Conservation (phyloP, 345 rosid species). For the Pelargonium nanum region DNA sequence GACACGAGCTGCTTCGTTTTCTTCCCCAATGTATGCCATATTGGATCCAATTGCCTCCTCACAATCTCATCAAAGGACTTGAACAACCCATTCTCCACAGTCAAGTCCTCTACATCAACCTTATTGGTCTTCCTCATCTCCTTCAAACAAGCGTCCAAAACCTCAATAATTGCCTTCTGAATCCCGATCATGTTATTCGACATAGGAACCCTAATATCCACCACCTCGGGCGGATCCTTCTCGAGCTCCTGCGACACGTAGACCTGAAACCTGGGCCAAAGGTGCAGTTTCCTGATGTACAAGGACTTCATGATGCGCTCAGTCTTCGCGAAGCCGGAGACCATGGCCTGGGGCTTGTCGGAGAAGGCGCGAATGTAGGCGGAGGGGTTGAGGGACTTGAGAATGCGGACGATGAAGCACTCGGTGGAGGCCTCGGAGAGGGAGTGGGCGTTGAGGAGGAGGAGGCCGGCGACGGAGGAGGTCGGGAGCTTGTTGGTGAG, state of each 20-base stretch:
- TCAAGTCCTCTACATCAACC: conserved; percentile 93
- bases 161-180: conserved; percentile 82
- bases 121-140: conserved; percentile 94
- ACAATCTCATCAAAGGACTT: conserved; percentile 98
- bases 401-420: conserved; percentile 71
- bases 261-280: conserved; percentile 94
- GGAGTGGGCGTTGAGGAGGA: conserved; percentile 55
- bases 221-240: conserved; percentile 67
- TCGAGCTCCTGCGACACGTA: conserved; percentile 85
- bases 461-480: conserved; percentile 50
- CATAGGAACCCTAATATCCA: conserved; percentile 83
- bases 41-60: conserved; percentile 90
- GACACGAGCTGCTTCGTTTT: conserved; percentile 94
- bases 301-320: conserved; percentile 79
- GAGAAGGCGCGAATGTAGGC: conserved; percentile 60
- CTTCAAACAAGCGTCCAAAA: conserved; percentile 88
- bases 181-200: conserved; percentile 74
- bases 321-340: conserved; percentile 83
- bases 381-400: conserved; percentile 41
- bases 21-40: conserved; percentile 93
- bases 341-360: conserved; percentile 79
- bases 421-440: conserved; percentile 80
- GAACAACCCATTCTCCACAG: conserved; percentile 88
- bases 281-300: conserved; percentile 49
- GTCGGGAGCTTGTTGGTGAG: conserved; percentile 48